phyloP scores from a whole-genome alignment of 2,329 filamentous ascomycete species.

The Cordyceps pruinosa region DNA sequence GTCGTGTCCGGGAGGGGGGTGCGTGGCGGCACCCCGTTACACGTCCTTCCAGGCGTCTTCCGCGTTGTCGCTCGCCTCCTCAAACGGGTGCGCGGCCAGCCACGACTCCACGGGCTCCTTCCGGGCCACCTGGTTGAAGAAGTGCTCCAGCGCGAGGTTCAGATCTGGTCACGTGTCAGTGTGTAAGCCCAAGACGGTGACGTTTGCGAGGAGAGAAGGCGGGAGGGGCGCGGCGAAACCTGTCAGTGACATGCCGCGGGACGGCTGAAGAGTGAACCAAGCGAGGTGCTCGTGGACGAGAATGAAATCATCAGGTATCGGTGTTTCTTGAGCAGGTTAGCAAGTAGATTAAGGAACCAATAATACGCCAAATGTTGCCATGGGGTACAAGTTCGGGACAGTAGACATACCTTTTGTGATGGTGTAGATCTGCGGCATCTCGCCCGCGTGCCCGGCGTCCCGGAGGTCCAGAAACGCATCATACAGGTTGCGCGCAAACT shows the following conservation, averaged over 20 bases:
- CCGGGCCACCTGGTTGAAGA: not conserved
- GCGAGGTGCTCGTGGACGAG: slow-evolving; percentile 13
- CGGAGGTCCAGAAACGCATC: slow-evolving; percentile 9
- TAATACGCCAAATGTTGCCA: too few relatives aligned
- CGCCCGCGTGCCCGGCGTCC: not conserved
- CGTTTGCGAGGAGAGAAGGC: not conserved
- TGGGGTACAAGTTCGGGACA: too few relatives aligned
- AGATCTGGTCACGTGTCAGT: not conserved
- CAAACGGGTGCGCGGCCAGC: slow-evolving; percentile 9
- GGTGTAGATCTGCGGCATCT: slow-evolving; percentile 1
- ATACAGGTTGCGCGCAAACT: slow-evolving; percentile 1
- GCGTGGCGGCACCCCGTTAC: not conserved
- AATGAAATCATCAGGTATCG: slow-evolving; percentile 7
- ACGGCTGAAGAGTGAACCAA: slow-evolving; percentile 13
- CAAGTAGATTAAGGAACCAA: too few relatives aligned
- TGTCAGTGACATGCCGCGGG: slow-evolving; percentile 9
- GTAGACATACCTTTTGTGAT: not conserved
- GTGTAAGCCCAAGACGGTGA: not conserved
- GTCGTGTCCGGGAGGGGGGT: too few relatives aligned
- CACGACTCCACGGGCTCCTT: slow-evolving; percentile 5
- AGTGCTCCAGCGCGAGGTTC: slow-evolving; percentile 10
- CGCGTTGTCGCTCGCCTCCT: not conserved
- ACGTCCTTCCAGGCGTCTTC: not conserved
- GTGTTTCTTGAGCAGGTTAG: not conserved
- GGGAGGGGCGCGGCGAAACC: not conserved